Base-by-base conservation (phyloP, 2,329 filamentous ascomycete species). In the Helotiales sp. region DNA sequence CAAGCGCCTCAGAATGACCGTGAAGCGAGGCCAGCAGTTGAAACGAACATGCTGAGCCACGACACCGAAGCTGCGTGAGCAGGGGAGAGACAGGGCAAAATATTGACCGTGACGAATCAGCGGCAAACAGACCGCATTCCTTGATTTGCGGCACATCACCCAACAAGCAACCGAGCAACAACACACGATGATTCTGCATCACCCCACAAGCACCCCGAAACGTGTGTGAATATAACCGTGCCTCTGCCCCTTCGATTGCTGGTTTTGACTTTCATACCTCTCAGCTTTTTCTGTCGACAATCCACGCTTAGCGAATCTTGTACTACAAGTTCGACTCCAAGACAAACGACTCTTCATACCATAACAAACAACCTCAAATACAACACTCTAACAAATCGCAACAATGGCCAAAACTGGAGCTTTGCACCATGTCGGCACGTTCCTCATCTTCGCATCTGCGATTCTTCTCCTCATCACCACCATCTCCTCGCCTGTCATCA, bases 401-500 rank as follows among this genome's bases (percentile, higher is more conserved):
- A 63, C 48, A 57, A 70, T 70, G 67, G 64, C 62, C 1, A 63
- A 58, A 19, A 69, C 67, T 1, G 68, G 68, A 10, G 55, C 69
- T 46, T 63, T 84, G 62, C 82, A 84, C 71, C 78, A 84, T 68
- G 71, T 85, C 54, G 84, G 83, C 70, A 81, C 81, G 27, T 78
- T 83, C 63, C 71, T 86, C 65, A 76, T 87, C 49, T 76, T 87
- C 56, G 72, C 75, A 33, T 76, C 83, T 42, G 75, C 79, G 46
- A 73, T 84, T 52, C 76, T 87, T 49, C 76, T 87, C 56, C 71
- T 87, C 58, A 74, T 87, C 61, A 81, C 81, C 55, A 79, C 77
- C 60, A 81, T 87, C 60, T 81, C 83, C 2, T 74, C 84, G 0
- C 85, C 85, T 8, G 80, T 87, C 42, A 77, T 85, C 63, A 75